These are phyloP conservation scores for Afroboletus lepidellus DNA, from an alignment of 1,284 basidiomycete species.

Conservation along the genomic window DNA sequence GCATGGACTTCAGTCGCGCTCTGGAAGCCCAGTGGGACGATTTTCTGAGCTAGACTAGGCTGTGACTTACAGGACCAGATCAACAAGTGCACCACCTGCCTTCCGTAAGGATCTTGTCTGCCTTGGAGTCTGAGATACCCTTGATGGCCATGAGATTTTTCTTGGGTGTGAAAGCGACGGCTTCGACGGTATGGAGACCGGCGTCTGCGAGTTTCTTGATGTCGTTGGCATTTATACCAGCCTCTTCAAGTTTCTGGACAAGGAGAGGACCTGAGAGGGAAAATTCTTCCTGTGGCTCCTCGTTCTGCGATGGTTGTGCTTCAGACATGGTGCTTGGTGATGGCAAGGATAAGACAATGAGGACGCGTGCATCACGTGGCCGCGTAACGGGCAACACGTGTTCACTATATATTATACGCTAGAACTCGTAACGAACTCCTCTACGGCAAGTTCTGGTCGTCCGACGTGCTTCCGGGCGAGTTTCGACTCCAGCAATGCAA, in stretches of 20 bases:
- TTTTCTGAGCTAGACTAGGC: constrained; percentile 75
- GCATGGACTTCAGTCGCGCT: constrained; percentile 98
- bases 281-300: constrained; percentile 54
- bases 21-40: constrained; percentile 96
- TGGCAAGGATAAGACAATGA: constrained; percentile 1
- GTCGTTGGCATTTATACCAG: constrained; percentile 88
- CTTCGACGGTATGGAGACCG: constrained; percentile 92
- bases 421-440: constrained; percentile 3
- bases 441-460: constrained; percentile 3
- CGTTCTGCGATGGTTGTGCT: constrained; percentile 37
- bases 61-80: constrained; percentile 7
- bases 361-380: constrained; percentile 35
- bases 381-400: constrained; percentile 21
- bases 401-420: neutral
- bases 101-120: constrained; percentile 93
- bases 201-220: constrained; percentile 96
- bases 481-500: constrained; percentile 64
- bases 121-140: constrained; percentile 97
- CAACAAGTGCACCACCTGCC: constrained; percentile 49
- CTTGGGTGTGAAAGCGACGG: constrained; percentile 97
- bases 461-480: constrained; percentile 35
- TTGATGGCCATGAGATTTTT: constrained; percentile 91
- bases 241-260: constrained; percentile 84
- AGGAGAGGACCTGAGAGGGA: constrained; percentile 76
- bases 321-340: constrained; percentile 48